phyloP scores from a whole-genome alignment of 106 monocot genomes.

The Chionographis japonica region DNA sequence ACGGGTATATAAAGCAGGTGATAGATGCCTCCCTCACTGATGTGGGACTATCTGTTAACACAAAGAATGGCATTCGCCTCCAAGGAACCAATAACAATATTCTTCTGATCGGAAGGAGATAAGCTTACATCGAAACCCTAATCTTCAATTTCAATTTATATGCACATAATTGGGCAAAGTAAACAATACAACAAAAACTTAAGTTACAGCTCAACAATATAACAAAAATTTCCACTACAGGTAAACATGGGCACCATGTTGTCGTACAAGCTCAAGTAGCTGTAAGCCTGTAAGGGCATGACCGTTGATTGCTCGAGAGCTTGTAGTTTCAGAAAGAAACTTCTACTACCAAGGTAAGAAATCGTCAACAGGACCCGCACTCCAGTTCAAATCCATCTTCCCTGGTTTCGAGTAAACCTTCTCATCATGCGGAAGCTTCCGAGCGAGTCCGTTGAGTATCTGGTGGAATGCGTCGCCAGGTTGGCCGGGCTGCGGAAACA shows the following conservation, averaged over 20 bases:
- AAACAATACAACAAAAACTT: too few relatives aligned
- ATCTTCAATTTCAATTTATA: background rate
- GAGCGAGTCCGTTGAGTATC: conserved; percentile 7
- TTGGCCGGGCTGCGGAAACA: conserved; percentile 1
- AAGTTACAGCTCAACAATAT: background rate
- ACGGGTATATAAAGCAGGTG: too few relatives aligned
- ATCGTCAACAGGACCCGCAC: conserved; percentile 1
- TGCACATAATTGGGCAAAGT: background rate
- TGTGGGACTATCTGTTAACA: too few relatives aligned
- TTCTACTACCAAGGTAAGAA: conserved; percentile 4
- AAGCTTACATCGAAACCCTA: background rate
- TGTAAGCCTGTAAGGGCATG: too few relatives aligned
- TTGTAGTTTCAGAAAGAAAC: background rate
- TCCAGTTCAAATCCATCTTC: conserved; percentile 7
- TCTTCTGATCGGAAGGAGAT: background rate
- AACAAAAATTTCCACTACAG: background rate
- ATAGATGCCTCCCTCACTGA: too few relatives aligned
- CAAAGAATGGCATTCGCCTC: too few relatives aligned
- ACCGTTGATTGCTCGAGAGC: too few relatives aligned
- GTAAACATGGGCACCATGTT: background rate
- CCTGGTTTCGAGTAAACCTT: conserved; percentile 1
- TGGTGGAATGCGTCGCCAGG: conserved; percentile 18
- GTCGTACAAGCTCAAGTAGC: background rate
- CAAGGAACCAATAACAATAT: too few relatives aligned
- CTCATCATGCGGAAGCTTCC: conserved; percentile 8